Percentiles rank a stretch among this genome's conserved stretches.
Evolutionary conservation across 1,139 yeast species (phyloP).

Genomic region (Pichiaceae sp.): DNA sequence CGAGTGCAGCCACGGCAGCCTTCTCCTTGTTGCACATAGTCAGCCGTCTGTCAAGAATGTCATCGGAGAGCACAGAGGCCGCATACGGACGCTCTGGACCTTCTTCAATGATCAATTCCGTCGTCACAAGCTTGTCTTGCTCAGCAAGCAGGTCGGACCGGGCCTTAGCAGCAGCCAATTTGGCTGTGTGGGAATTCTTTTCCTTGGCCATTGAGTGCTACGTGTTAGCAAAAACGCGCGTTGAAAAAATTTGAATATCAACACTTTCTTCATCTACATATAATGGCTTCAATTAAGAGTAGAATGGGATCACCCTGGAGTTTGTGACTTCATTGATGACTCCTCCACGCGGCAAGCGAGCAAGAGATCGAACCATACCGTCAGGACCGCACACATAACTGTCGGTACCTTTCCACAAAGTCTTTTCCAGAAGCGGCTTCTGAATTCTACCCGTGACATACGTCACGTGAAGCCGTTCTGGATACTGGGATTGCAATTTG

Average conservation of each 20-base stretch:
- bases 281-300: no score
- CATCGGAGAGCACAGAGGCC: constrained; percentile 35
- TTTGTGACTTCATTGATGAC: not conserved
- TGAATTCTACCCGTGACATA: not conserved
- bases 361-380: constrained; percentile 26
- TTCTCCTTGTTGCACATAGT: constrained; percentile 28
- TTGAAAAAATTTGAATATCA: not conserved
- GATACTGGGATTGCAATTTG: not conserved
- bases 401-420: not conserved
- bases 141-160: constrained; percentile 2
- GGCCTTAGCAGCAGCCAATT: constrained; percentile 3
- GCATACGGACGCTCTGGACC: constrained; percentile 32
- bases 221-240: not conserved
- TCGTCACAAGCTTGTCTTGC: constrained; percentile 11
- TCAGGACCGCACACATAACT: not conserved
- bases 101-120: constrained; percentile 29
- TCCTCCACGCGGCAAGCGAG: not conserved
- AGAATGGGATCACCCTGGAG: not conserved
- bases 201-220: constrained; percentile 18
- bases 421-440: not conserved
- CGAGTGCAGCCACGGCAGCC: constrained; percentile 36
- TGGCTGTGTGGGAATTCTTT: constrained; percentile 11
- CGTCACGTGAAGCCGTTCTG: constrained; percentile 2
- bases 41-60: constrained; percentile 30
- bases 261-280: no score